Evolutionary conservation across 345 rosid genomes (phyloP).

Genomic region (Moricandia moricandioides): DNA sequence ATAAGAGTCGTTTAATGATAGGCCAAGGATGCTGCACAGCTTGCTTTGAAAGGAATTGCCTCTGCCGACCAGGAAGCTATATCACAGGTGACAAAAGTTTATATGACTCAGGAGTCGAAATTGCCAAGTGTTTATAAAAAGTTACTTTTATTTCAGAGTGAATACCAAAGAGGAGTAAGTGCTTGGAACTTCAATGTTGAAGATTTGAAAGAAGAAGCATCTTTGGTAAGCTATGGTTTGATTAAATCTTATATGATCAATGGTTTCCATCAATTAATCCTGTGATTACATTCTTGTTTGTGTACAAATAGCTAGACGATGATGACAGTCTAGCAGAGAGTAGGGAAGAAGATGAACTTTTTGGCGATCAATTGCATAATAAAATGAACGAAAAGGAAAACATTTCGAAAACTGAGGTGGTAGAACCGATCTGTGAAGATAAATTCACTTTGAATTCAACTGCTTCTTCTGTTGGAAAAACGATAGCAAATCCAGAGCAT

Average conservation of each 20-base stretch:
- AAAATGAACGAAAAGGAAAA: slow-evolving; percentile 27
- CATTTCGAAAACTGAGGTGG: too few relatives aligned
- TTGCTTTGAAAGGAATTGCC: slow-evolving; percentile 91
- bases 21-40: slow-evolving; percentile 96
- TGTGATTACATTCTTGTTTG: not conserved
- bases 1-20: slow-evolving; percentile 40
- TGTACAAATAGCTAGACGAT: slow-evolving; percentile 64
- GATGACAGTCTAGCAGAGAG: slow-evolving; percentile 50
- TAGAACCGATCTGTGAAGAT: too few relatives aligned
- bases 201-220: slow-evolving; percentile 93
- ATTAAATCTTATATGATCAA: not conserved
- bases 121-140: slow-evolving; percentile 12
- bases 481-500: slow-evolving; percentile 49
- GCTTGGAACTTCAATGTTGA: slow-evolving; percentile 97
- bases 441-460: too few relatives aligned
- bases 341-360: slow-evolving; percentile 56
- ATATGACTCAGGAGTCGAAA: slow-evolving; percentile 33
- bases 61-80: slow-evolving; percentile 93
- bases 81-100: slow-evolving; percentile 54
- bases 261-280: slow-evolving; percentile 3
- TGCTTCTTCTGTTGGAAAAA: slow-evolving; percentile 43
- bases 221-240: slow-evolving; percentile 56
- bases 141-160: slow-evolving; percentile 59
- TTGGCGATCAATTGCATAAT: slow-evolving; percentile 38
- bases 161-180: slow-evolving; percentile 97